Evolutionary conservation across 371 early-diverging fungal genomes (phyloP).

Genomic region (Mucor plumbeus): DNA sequence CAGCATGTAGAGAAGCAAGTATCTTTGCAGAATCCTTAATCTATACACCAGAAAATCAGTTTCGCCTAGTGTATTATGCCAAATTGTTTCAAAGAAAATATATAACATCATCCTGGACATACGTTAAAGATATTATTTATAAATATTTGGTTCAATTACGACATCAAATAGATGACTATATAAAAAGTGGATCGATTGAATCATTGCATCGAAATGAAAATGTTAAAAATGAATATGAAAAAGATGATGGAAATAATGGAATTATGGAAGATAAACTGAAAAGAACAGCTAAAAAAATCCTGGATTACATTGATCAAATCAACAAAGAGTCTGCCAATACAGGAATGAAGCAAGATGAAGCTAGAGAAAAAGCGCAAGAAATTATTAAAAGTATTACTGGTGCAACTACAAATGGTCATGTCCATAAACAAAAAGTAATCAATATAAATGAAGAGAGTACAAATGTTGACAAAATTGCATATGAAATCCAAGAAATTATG

Average conservation of each 20-base stretch:
- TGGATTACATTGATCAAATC: conserved; percentile 20
- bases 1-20: not conserved
- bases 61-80: not conserved
- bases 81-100: not conserved
- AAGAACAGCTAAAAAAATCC: conserved; percentile 19
- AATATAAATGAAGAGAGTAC: not conserved
- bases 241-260: not conserved
- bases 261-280: conserved; percentile 16
- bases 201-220: not conserved
- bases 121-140: not conserved
- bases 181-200: not conserved
- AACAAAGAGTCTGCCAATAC: not conserved
- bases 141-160: not conserved
- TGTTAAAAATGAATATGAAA: not conserved
- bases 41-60: not conserved
- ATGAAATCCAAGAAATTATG: conserved; percentile 13
- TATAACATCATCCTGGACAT: not conserved
- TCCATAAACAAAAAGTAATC: not conserved
- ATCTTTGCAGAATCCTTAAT: not conserved
- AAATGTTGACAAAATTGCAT: not conserved
- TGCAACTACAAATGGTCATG: not conserved
- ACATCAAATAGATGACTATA: conserved; percentile 7
- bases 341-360: conserved; percentile 22
- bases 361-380: conserved; percentile 18
- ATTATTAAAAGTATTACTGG: conserved; percentile 10